Base-by-base conservation (phyloP, 2,329 filamentous ascomycete genomes). In the Fusarium transvaalense region DNA sequence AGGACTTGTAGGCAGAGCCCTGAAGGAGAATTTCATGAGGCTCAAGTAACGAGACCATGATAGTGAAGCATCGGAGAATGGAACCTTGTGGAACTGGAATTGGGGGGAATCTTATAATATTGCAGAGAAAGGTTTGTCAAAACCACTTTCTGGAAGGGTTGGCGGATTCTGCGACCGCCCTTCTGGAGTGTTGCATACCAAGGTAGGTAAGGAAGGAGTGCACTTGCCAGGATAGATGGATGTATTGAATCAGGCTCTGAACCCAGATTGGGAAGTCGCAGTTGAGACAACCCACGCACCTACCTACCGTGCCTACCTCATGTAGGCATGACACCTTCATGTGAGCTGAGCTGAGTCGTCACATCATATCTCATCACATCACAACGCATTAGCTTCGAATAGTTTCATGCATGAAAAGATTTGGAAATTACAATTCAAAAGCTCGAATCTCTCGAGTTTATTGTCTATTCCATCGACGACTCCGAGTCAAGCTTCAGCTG, bases 261-360 rank as follows among this genome's bases (percentile, higher is more conserved):
- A n/a, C 10, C 21, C 23, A 39, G 37, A 56, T 57, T 27, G 15
- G 37, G 32, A 38, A 27, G 27, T 64, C 17, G 12, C n/a, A 14
- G 39, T 17, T 42, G 60, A 64, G 46, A 60, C 61, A 64, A 21
- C 31, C 31, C 39, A 64, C 38, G 35, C 25, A 63, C 15, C 12
- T 17, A 29, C 41, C 25, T 19, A 27, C 15, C 23, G 29, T 25
- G 14, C 17, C 7, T 45, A 6, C 27, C 8, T 10, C n/a, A 29
- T 47, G 17, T 19, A 17, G 23, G 7, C 31, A 25, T 23, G 12
- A 43, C 51, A 51, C 60, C 39, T 41, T 29, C 46, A 55, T 42
- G 39, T 34, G 38, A 46, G 46, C 46, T 52, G 54, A 51, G 14
- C 6, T 38, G 32, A 29, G 15, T 51, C 10, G 47, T 39, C 34